Conservation (phyloP, 306 rosid genomes). For the Lithocarpus polystachyus region DNA sequence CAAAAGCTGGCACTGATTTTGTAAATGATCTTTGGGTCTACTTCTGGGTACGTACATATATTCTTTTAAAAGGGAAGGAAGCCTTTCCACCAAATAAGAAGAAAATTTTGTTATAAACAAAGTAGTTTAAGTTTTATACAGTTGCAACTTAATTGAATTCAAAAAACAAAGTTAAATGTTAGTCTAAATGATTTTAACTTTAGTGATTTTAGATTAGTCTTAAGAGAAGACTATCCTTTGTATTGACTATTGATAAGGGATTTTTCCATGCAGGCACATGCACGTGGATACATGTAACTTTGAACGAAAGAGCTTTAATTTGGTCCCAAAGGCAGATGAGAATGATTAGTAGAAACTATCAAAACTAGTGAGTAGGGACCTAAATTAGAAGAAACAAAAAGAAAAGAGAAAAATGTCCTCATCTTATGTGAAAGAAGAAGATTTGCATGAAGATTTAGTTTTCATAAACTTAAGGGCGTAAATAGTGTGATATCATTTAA, state of each 20-base stretch:
- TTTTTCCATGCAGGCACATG: no score
- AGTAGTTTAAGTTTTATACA: not conserved
- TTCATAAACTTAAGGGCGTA: no score
- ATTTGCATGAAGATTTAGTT: no score
- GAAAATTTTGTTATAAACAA: slow-evolving; percentile 2
- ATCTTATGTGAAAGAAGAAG: no score
- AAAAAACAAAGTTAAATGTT: not conserved
- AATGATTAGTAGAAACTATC: no score
- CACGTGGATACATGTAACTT: no score
- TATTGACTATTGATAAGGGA: not conserved
- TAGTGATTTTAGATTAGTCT: not conserved
- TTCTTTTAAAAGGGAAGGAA: slow-evolving; percentile 12
- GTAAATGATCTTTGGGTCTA: slow-evolving; percentile 37
- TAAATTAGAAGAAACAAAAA: no score
- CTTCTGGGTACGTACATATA: slow-evolving; percentile 1
- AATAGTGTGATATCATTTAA: no score
- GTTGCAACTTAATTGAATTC: not conserved
- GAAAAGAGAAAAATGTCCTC: no score
- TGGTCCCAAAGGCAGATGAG: no score
- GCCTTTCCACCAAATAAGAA: not conserved
- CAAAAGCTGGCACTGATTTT: slow-evolving; percentile 59
- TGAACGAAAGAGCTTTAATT: no score
- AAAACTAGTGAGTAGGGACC: no score
- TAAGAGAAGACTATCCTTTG: not conserved
- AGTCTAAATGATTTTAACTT: not conserved